Conservation (phyloP, 768 basidiomycete species). For the Roridomyces roridus region DNA sequence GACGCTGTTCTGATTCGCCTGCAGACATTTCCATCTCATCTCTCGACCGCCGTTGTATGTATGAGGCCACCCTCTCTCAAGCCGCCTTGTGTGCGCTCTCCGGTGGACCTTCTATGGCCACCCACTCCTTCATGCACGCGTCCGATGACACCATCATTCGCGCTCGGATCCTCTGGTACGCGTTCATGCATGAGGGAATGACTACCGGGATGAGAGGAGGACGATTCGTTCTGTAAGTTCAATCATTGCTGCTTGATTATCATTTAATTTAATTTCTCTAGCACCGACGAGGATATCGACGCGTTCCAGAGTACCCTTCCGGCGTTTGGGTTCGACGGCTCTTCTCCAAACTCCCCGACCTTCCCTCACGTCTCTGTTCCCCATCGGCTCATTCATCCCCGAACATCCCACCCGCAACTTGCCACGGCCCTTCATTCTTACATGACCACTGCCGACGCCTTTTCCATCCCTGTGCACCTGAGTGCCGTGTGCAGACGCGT, state of each 20-base stretch:
- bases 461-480: conserved; percentile 76
- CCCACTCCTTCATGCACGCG: conserved; percentile 50
- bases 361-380: conserved; percentile 31
- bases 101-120: conserved; percentile 37
- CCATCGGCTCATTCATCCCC: conserved; percentile 24
- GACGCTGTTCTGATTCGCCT: conserved; percentile 5
- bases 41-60: conserved; percentile 65
- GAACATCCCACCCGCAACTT: conserved; percentile 28
- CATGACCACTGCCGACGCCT: conserved; percentile 61
- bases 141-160: conserved; percentile 69
- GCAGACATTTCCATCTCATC: conserved; percentile 40
- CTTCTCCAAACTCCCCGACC: conserved; percentile 43
- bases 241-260: conserved; percentile 5
- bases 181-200: conserved; percentile 84
- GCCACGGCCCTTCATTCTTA: conserved; percentile 50
- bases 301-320: conserved; percentile 73
- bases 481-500: conserved; percentile 80
- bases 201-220: conserved; percentile 85
- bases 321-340: conserved; percentile 35
- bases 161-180: conserved; percentile 89
- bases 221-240: conserved; percentile 75
- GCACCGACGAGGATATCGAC: conserved; percentile 77
- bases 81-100: conserved; percentile 73
- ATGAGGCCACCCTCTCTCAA: conserved; percentile 85
- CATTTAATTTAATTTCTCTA: conserved; percentile 32